Base-by-base conservation (phyloP, 2,329 filamentous ascomycete species). In the Elsinoe fawcettii region DNA sequence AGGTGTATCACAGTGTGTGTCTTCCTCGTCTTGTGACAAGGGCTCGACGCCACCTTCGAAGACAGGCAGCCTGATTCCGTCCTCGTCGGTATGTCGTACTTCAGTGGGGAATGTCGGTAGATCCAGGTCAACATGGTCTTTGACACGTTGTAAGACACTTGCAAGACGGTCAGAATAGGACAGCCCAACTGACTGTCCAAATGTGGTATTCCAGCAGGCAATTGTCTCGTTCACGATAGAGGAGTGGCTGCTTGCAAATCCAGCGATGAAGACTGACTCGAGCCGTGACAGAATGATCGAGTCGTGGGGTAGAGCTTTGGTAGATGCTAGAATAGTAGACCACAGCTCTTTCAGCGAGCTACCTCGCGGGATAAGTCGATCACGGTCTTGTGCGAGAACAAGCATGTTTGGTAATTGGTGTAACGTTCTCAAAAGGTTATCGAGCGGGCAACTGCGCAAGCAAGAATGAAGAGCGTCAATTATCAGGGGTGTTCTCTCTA, bases 181-280 rank as follows among this genome's bases (percentile, higher is more conserved):
- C 1, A 90, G 66, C 4, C 73, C 72, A 2, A 81, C 74, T 37
- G 80, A 77, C 14, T 79, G 73, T 18, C 83, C 83, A 65, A 89
- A 90, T 0, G 84, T 79, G 0, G 71, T 67, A 63, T 90, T 91
- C 90, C 90, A 96, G 60, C 80, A 76, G 14, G 70, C 66, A 23
- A 84, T 75, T 1, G 82, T 78, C 2, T 66, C 66, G 46, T 80
- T 80, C 9, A 77, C 75, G 8, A 80, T 74, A 2, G 67, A 70
- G 47, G 71, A 74, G 61, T 80, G 76, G 5, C 73, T 73, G 44
- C 80, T 83, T 20, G 74, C 67, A 25, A 85, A 75, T 1, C 78
- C 79, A 49, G 80, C 73, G 27, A 75, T 70, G 8, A 85, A 68
- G 5, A 85, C 66, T 4, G 64, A 60, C 47, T 80, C 75, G 3